A percentile compares a stretch with the other conserved stretches of the same genome.
These are phyloP conservation scores for Ophiocordyceps camponoti-floridani DNA, from an alignment of 2,329 filamentous ascomycete genomes.

Conservation along the genomic window DNA sequence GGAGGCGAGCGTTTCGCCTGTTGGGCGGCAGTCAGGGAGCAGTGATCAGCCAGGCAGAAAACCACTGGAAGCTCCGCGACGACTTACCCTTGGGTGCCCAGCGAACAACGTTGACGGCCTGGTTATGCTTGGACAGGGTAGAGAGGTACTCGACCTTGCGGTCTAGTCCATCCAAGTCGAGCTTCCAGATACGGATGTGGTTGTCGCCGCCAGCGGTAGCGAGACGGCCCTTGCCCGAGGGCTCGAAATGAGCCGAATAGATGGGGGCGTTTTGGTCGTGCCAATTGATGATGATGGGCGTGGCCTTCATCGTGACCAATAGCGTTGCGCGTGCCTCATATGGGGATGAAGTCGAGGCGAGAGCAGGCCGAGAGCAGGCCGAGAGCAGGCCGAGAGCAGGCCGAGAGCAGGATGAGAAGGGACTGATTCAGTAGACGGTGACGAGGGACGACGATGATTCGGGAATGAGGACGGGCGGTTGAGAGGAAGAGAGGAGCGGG, in stretches of 20 bases:
- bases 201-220: constrained; percentile 94
- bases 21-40: background rate
- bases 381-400: background rate
- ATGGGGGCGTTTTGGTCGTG: constrained; percentile 94
- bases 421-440: background rate
- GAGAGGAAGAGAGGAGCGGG: background rate
- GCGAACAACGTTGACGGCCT: constrained; percentile 93
- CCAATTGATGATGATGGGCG: constrained; percentile 95
- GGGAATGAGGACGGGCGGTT: no score
- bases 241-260: constrained; percentile 95
- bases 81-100: constrained; percentile 77
- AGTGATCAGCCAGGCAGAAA: constrained; percentile 2
- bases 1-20: constrained; percentile 83
- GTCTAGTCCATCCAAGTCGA: constrained; percentile 71
- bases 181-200: constrained; percentile 87
- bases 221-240: constrained; percentile 73
- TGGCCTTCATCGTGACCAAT: constrained; percentile 65
- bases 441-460: background rate
- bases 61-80: background rate
- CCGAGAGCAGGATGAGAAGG: background rate
- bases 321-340: constrained; percentile 5
- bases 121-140: constrained; percentile 82
- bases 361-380: background rate
- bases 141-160: constrained; percentile 82
- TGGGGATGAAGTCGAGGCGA: background rate